phyloP scores from a whole-genome alignment of 2,329 filamentous ascomycete genomes.

The Myriosclerotinia scirpicola region DNA sequence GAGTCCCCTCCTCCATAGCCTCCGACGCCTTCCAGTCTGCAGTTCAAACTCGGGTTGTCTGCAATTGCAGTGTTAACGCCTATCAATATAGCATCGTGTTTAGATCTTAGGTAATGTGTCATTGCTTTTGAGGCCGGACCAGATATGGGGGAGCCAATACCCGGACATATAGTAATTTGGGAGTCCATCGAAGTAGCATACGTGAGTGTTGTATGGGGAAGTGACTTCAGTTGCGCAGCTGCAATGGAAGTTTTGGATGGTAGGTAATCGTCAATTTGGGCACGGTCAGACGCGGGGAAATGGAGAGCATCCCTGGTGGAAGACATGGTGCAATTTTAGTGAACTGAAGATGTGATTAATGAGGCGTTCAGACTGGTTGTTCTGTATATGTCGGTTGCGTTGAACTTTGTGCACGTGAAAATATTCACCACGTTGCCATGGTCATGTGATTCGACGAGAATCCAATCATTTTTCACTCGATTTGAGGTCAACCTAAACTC shows the following conservation, averaged over 20 bases:
- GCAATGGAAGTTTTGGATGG: conserved; percentile 4
- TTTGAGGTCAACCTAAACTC: background rate
- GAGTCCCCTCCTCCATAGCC: conserved; percentile 37
- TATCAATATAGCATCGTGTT: conserved; percentile 80
- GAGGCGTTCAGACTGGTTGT: background rate
- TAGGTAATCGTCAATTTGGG: conserved; percentile 14
- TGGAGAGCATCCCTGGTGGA: conserved; percentile 10
- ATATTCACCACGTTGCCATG: background rate
- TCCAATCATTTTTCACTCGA: background rate
- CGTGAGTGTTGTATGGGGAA: conserved; percentile 71
- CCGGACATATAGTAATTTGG: conserved; percentile 51
- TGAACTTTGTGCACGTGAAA: background rate
- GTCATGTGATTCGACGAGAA: background rate
- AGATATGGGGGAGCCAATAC: conserved; percentile 79
- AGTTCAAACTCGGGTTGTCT: conserved; percentile 85
- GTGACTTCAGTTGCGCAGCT: background rate
- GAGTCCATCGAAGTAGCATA: conserved; percentile 91
- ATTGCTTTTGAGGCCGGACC: conserved; percentile 83
- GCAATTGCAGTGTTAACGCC: conserved; percentile 81
- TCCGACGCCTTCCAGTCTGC: conserved; percentile 60
- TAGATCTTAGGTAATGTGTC: conserved; percentile 85
- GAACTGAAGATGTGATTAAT: too few species aligned
- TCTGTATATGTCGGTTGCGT: background rate
- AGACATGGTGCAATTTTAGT: background rate
- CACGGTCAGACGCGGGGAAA: conserved; percentile 14